Base-by-base conservation (phyloP, 768 basidiomycete species). In the Calocera cornea region DNA sequence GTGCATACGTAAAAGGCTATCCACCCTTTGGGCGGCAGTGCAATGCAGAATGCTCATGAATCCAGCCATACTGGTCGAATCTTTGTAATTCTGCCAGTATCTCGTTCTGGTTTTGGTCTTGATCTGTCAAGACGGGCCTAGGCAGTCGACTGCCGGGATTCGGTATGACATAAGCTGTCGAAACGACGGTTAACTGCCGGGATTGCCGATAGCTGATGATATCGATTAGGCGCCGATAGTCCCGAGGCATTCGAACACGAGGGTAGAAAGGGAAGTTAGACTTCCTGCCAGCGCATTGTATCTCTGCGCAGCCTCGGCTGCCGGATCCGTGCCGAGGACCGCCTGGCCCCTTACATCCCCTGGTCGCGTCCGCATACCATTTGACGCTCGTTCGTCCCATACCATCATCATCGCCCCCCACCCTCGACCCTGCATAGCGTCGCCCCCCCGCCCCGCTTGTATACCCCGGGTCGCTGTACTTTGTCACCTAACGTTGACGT, bases 321-420 rank as follows among this genome's bases (percentile, higher is more conserved):
- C 54, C 54, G 54, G 24, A 16, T 60, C 54, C 31, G 5, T 60
- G 54, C 54, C 54, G 54, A 47, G 24, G 7, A 5, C 14, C 8
- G 44, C 8, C 24, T 24, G 44, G 44, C 44, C 44, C 44, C 16
- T 19, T 24, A 47, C 44, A 17, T 47, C 24, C 24, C n/a, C 19
- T 24, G 44, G 24, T 19, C 24, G 19, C 16, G 44, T 47, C 54
- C 54, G 54, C 54, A 60, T 5, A 27, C 54, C 54, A 60, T 60
- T 60, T 60, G 54, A 60, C 54, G 54, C 54, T 60, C 54, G 31
- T 60, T 33, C 14, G 10, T 33, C 54, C 54, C 54, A 60, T 60
- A 27, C 54, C 54, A 60, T 60, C 54, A 60, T 60, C 54, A 60
- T 60, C 54, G 54, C 54, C 24, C 54, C 54, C 2, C 24, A 5